Evolutionary conservation across 257 asterid genomes (phyloP).

Genomic region (Nicotiana noctiflora): DNA sequence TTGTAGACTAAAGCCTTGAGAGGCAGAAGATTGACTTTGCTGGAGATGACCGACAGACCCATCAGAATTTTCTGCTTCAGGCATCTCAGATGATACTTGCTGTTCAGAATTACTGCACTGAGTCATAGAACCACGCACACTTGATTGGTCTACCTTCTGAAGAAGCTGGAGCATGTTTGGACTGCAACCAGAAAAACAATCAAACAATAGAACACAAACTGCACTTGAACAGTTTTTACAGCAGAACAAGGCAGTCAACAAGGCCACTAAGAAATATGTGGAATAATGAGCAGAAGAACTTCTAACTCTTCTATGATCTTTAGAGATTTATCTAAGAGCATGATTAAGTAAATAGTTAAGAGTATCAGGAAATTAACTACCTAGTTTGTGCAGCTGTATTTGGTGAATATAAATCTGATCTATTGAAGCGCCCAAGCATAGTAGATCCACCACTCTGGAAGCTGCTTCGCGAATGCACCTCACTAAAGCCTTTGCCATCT

Average conservation of each 20-base stretch:
- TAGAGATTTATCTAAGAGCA: background rate
- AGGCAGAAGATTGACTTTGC: conserved; percentile 45
- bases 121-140: conserved; percentile 33
- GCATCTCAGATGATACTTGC: conserved; percentile 41
- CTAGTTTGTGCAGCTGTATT: conserved; percentile 46
- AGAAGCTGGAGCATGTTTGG: conserved; percentile 94
- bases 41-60: conserved; percentile 44
- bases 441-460: conserved; percentile 31
- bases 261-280: background rate
- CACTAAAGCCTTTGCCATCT: conserved; percentile 34
- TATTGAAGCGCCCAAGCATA: conserved; percentile 32
- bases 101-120: conserved; percentile 23
- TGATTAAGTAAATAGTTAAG: background rate
- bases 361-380: conserved; percentile 25
- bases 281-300: background rate
- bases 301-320: conserved; percentile 1
- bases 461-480: conserved; percentile 32
- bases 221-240: background rate
- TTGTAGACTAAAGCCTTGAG: conserved; percentile 82
- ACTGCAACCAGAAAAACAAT: conserved; percentile 30
- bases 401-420: conserved; percentile 31
- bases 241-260: background rate
- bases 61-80: conserved; percentile 45
- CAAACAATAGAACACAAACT: conserved; percentile 2
- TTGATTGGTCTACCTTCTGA: conserved; percentile 82